phyloP scores from a whole-genome alignment of 2,329 filamentous ascomycete genomes.

The Juglanconis oblonga region DNA sequence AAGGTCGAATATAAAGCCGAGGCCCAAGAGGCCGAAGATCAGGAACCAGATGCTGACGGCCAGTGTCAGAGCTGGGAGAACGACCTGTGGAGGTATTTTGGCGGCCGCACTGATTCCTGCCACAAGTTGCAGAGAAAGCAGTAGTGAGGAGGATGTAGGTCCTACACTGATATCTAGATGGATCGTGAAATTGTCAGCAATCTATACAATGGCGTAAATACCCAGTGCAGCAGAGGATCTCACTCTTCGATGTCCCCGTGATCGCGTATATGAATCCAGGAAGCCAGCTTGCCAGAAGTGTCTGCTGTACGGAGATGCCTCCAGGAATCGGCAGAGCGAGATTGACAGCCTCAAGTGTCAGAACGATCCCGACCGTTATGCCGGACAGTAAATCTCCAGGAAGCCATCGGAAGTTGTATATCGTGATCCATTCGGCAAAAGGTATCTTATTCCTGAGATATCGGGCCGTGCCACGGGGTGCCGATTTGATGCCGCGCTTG shows the following conservation, averaged over 20 bases:
- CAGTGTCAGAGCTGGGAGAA: slow-evolving; percentile 7
- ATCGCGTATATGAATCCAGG: slow-evolving; percentile 9
- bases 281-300: slow-evolving; percentile 10
- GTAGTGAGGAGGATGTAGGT: background rate
- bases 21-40: slow-evolving; percentile 6
- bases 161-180: slow-evolving; percentile 8
- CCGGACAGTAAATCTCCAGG: slow-evolving; percentile 3
- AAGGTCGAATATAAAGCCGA: slow-evolving; percentile 7
- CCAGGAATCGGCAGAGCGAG: background rate
- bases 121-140: slow-evolving; percentile 4
- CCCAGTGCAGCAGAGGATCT: background rate
- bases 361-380: slow-evolving; percentile 6
- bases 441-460: slow-evolving; percentile 6
- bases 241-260: slow-evolving; percentile 10
- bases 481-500: background rate
- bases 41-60: slow-evolving; percentile 11
- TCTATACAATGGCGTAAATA: background rate
- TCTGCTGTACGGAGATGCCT: slow-evolving; percentile 3
- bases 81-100: background rate
- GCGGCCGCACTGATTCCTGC: background rate
- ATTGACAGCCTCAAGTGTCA: slow-evolving; percentile 11
- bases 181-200: background rate
- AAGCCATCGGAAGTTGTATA: slow-evolving; percentile 6
- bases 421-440: slow-evolving; percentile 6
- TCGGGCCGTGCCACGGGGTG: slow-evolving; percentile 3